phyloP scores from a whole-genome alignment of 768 basidiomycete genomes.

The Boletus insuetus region DNA sequence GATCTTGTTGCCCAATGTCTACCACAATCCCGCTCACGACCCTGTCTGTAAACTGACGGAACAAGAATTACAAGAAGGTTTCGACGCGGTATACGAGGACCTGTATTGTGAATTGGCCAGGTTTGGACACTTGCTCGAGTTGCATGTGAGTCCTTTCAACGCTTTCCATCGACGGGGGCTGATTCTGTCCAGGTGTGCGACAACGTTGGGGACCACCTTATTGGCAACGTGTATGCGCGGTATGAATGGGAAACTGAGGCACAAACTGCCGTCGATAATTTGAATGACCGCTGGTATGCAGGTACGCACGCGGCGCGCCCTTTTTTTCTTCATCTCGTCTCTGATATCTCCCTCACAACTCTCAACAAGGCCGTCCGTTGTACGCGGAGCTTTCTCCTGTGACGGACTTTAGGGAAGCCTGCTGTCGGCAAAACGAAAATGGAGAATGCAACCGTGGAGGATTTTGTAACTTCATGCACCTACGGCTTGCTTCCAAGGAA shows the following conservation, averaged over 20 bases:
- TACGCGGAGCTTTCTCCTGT: constrained; percentile 98
- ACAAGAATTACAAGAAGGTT: constrained; percentile 86
- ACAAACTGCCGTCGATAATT: constrained; percentile 83
- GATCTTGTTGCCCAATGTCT: constrained; percentile 93
- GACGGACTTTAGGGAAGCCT: constrained; percentile 98
- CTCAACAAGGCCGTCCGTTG: constrained; percentile 77
- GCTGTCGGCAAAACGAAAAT: constrained; percentile 98
- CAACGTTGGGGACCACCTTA: constrained; percentile 98
- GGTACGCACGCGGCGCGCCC: constrained; percentile 50
- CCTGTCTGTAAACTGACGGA: constrained; percentile 85
- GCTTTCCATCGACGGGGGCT: background rate
- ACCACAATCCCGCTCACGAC: constrained; percentile 96
- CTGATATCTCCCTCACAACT: constrained; percentile 9
- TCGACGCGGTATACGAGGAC: constrained; percentile 94
- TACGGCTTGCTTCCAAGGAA: constrained; percentile 82
- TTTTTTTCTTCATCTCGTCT: background rate
- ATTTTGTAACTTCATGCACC: constrained; percentile 99
- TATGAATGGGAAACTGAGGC: constrained; percentile 99
- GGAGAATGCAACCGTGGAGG: constrained; percentile 98
- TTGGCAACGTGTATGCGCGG: constrained; percentile 96
- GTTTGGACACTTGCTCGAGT: constrained; percentile 92
- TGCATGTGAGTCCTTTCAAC: constrained; percentile 64
- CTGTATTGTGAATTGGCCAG: constrained; percentile 92
- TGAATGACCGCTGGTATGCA: constrained; percentile 98
- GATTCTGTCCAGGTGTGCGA: constrained; percentile 72